A percentile compares a stretch with the other conserved stretches of the same genome.
These are phyloP conservation scores for Penicillium decumbens DNA, from an alignment of 2,329 filamentous ascomycete species.

Conservation along the genomic window DNA sequence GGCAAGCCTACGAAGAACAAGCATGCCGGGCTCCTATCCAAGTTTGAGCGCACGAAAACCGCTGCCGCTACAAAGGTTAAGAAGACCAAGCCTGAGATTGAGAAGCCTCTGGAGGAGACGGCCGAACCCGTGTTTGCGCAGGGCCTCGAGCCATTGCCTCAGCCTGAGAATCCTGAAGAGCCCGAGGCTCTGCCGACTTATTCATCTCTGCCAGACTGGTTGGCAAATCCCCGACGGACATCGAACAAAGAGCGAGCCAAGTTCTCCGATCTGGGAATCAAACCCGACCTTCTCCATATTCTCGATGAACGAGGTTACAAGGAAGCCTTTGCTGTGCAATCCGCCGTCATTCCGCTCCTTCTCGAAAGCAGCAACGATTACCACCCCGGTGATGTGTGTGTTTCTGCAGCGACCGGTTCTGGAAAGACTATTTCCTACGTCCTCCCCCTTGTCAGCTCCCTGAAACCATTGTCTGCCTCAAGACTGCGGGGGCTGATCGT, in stretches of 20 bases:
- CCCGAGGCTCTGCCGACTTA: conserved; percentile 53
- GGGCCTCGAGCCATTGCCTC: conserved; percentile 75
- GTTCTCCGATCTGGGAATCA: conserved; percentile 63
- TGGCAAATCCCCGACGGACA: conserved; percentile 69
- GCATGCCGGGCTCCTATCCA: conserved; percentile 37
- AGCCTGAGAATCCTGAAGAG: conserved; percentile 57
- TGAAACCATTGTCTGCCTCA: conserved; percentile 62
- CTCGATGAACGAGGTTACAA: conserved; percentile 66
- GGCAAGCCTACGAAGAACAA: conserved; percentile 29
- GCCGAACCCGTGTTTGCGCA: conserved; percentile 33
- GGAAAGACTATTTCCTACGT: conserved; percentile 93
- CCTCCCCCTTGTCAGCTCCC: conserved; percentile 73
- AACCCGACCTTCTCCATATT: conserved; percentile 54
- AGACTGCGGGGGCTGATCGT: conserved; percentile 75
- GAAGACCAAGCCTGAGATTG: conserved; percentile 8
- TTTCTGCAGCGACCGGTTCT: conserved; percentile 90
- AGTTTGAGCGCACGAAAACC: conserved; percentile 36
- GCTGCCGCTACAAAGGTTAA: conserved; percentile 36
- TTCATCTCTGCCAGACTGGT: conserved; percentile 74
- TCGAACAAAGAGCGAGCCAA: conserved; percentile 55
- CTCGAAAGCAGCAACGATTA: conserved; percentile 59
- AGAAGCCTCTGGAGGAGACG: conserved; percentile 11
- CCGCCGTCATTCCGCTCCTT: conserved; percentile 73
- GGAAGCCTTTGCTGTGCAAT: conserved; percentile 73
- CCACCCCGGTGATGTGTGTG: conserved; percentile 71